Evolutionary conservation across 441 rosid genomes (phyloP), one percentile per base, ranked within the genome.

Genomic region (Euphorbia corollata): DNA sequence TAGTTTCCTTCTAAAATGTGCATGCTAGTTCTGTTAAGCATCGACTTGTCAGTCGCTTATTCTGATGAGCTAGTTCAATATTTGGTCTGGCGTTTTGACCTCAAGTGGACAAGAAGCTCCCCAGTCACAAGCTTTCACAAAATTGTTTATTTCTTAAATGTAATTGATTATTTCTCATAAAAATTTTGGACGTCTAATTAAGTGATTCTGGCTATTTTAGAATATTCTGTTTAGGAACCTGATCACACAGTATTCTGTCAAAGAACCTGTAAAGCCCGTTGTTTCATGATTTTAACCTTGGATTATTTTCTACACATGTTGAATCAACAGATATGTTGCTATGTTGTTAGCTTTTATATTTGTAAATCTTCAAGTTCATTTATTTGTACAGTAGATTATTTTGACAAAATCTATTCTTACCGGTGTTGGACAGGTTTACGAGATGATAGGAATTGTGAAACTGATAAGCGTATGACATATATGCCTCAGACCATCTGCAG

Each of bases 381-480:
- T 5, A 36, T 7, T 36, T 36, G 41, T 36, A 36, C 7, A 36
- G 3, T 36, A 6, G 5, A 36, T 36, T 5, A 36, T 59, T 47
- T 39, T 30, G 10, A 27, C 27, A 2, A 36, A 36, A n/a, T 57
- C 6, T 59, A 18, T 24, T 58, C 18, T 61, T 20, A 15, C 61
- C 16, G 75, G 58, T 43, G 30, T 65, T 76, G 50, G 67, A 72
- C 73, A 83, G 79, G 59, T 32, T 18, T 23, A 61, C 65, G 68
- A 27, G 48, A 59, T 51, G 76, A 57, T 30, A 62, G 27, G 62
- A 64, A 7, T 32, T 48, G 24, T 20, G 74, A 64, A 63, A 72
- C n/a, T 53, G 79, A 68, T 24, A 78, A 55, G 68, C 81, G 83
- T 36, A 39, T 30, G 32, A 76, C 82, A 56, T 80, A 83, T 68